Conservation (phyloP, 2,329 filamentous ascomycete genomes). For the Hypomyces perniciosus region DNA sequence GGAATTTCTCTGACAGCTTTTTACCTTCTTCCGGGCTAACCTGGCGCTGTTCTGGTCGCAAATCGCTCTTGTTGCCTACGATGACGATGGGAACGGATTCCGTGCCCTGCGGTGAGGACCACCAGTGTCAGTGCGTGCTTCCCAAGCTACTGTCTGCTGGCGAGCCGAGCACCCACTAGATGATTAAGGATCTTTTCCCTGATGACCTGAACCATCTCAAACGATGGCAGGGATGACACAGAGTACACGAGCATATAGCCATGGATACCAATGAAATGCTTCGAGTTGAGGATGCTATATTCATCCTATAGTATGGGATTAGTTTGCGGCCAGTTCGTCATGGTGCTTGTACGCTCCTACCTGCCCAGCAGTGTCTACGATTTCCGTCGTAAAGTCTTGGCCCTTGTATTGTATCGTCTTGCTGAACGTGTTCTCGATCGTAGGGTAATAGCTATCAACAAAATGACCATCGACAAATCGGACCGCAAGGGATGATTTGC, state of each 20-base stretch:
- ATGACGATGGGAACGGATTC: constrained; percentile 90
- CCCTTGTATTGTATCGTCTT: constrained; percentile 90
- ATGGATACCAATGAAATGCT: constrained; percentile 98
- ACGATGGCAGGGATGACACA: constrained; percentile 87
- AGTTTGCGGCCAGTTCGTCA: not conserved
- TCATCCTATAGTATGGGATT: constrained; percentile 61
- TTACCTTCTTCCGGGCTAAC: constrained; percentile 81
- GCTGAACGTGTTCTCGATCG: constrained; percentile 98
- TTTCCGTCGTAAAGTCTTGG: constrained; percentile 91
- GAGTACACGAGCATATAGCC: constrained; percentile 98
- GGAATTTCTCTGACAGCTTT: constrained; percentile 76
- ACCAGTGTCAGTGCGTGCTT: not conserved
- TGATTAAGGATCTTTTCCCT: constrained; percentile 97
- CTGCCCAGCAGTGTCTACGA: constrained; percentile 96
- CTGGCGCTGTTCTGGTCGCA: constrained; percentile 88
- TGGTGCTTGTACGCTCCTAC: constrained; percentile 39
- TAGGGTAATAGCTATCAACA: constrained; percentile 98
- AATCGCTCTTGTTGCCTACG: constrained; percentile 94
- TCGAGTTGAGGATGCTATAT: constrained; percentile 96
- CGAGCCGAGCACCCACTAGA: constrained; percentile 52
- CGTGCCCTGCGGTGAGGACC: constrained; percentile 56
- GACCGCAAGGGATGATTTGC: constrained; percentile 95
- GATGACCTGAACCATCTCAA: constrained; percentile 96
- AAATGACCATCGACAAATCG: constrained; percentile 98
- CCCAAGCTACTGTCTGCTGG: not conserved